Conservation (phyloP, 352 stramenopile species). For the Phytophthora quininea region DNA sequence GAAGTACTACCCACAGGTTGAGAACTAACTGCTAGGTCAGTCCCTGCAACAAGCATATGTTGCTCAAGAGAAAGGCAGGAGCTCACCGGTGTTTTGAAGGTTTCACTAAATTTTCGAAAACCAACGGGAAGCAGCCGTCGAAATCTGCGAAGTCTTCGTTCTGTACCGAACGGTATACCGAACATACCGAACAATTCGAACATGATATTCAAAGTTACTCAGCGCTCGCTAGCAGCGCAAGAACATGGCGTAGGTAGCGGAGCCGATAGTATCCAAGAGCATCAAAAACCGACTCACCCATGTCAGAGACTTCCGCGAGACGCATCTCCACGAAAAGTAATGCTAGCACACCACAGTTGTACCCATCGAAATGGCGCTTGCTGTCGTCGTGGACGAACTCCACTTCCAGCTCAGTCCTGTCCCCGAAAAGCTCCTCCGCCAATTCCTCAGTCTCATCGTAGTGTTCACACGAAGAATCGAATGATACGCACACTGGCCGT, state of each 20-base stretch:
- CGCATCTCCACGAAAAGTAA: background rate
- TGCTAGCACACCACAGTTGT: background rate
- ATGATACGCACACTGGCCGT: background rate
- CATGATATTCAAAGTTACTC: background rate
- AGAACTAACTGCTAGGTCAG: too few relatives aligned
- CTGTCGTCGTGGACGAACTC: background rate
- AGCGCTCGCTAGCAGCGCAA: background rate
- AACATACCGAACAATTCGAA: background rate
- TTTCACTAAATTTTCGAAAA: background rate
- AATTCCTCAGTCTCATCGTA: background rate
- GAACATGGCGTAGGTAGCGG: background rate
- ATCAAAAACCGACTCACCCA: background rate
- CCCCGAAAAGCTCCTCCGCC: background rate
- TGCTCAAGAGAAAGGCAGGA: too few relatives aligned
- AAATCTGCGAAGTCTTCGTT: background rate
- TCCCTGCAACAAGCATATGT: too few relatives aligned
- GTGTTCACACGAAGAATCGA: background rate
- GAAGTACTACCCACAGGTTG: too few relatives aligned
- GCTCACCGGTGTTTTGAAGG: too few relatives aligned
- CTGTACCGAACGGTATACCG: background rate
- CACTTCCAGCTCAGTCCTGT: background rate
- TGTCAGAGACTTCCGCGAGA: background rate
- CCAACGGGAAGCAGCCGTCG: background rate
- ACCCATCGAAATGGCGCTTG: background rate
- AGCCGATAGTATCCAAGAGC: background rate